These are phyloP conservation scores for Rhizoclosmatium globosum DNA, from an alignment of 192 early-diverging fungal genomes.

Conservation along the genomic window DNA sequence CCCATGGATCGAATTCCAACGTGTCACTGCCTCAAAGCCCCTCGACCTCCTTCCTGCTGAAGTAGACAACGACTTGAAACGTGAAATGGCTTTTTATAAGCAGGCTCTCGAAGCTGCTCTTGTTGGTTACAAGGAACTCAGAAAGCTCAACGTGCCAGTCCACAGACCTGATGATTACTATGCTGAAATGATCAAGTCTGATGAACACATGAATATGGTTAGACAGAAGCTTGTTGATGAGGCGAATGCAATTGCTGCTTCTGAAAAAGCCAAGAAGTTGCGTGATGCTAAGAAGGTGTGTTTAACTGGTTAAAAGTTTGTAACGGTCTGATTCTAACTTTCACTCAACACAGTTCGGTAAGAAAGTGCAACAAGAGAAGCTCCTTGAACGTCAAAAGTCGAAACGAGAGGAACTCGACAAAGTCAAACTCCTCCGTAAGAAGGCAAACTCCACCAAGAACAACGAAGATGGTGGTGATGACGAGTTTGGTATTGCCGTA, in stretches of 20 bases:
- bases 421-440: constrained; percentile 89
- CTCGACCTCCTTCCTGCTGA: constrained; percentile 53
- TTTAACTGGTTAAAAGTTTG: not conserved
- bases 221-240: constrained; percentile 89
- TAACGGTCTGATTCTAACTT: too few species aligned
- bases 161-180: constrained; percentile 93
- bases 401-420: constrained; percentile 90
- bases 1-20: constrained; percentile 60
- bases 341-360: constrained; percentile 73
- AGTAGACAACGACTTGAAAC: constrained; percentile 87
- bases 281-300: constrained; percentile 84
- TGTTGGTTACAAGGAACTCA: constrained; percentile 68
- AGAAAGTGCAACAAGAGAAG: constrained; percentile 95
- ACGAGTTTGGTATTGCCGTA: constrained; percentile 78
- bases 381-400: constrained; percentile 84
- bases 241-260: constrained; percentile 75
- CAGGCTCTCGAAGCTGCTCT: constrained; percentile 86
- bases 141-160: constrained; percentile 76
- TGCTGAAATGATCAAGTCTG: constrained; percentile 98
- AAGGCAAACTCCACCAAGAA: constrained; percentile 68
- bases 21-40: constrained; percentile 48
- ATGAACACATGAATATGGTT: constrained; percentile 92
- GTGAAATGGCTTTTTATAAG: constrained; percentile 93
- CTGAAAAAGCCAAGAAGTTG: constrained; percentile 86
- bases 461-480: constrained; percentile 49